phyloP scores from a whole-genome alignment of 164 flowering plant genomes.

The Annona squamosa region DNA sequence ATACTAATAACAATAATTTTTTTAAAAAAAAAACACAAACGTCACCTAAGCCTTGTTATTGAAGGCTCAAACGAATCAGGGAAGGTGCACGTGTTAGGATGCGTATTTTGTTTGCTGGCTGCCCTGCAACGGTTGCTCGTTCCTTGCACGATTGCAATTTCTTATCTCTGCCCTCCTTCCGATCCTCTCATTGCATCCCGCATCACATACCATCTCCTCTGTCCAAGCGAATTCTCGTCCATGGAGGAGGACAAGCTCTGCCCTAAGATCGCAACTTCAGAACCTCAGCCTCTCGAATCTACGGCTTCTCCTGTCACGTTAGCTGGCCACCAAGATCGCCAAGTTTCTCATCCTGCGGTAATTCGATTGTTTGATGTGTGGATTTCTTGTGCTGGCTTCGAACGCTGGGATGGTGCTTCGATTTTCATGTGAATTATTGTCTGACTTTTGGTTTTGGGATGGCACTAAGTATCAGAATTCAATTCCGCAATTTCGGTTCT shows the following conservation, averaged over 20 bases:
- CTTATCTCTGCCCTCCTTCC: background rate
- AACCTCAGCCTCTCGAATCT: background rate
- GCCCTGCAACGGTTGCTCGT: background rate
- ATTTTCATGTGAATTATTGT: background rate
- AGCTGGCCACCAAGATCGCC: background rate
- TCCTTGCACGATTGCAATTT: background rate
- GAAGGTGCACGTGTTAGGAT: no score
- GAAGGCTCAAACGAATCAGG: no score
- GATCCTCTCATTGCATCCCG: background rate
- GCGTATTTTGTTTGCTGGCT: no score
- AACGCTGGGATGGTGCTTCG: background rate
- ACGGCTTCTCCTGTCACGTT: background rate
- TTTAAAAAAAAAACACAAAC: no score
- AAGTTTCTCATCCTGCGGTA: background rate
- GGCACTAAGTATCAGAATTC: background rate
- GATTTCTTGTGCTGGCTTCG: background rate
- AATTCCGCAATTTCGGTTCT: background rate
- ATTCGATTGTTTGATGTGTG: background rate
- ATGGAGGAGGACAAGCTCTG: conserved; percentile 4
- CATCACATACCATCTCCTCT: background rate
- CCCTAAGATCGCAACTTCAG: background rate
- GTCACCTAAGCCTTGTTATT: no score
- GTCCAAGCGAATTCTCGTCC: background rate
- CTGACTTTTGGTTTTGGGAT: background rate
- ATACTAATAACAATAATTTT: no score